Evolutionary conservation across 441 rosid genomes (phyloP).

Genomic region (Pelargonium australe): DNA sequence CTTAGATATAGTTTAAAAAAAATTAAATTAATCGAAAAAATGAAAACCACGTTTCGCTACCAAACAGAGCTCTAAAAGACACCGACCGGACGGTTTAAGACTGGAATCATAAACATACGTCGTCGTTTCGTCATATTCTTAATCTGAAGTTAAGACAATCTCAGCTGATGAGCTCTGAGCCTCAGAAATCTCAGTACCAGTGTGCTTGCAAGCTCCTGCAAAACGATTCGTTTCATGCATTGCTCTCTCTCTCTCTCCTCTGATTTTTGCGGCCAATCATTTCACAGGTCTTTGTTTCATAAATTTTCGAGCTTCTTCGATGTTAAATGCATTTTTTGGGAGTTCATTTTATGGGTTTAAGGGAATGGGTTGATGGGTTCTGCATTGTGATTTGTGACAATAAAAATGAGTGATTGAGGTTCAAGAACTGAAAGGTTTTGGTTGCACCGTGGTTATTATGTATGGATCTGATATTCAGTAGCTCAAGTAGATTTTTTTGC

Average conservation of each 20-base stretch:
- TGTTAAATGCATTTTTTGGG: background rate
- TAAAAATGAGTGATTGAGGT: background rate
- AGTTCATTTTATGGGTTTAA: constrained; percentile 1
- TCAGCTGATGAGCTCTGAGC: constrained; percentile 4
- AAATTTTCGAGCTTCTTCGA: background rate
- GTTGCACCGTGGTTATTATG: background rate
- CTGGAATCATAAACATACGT: too few relatives aligned
- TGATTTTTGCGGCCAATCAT: background rate
- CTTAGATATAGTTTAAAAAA: too few relatives aligned
- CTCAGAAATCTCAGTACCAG: background rate
- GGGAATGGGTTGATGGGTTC: constrained; percentile 1
- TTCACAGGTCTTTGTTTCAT: background rate
- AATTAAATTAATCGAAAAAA: too few relatives aligned
- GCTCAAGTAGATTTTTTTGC: background rate
- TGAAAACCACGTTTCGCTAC: too few relatives aligned
- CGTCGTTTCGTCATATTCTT: too few relatives aligned
- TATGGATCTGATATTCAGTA: constrained; percentile 6
- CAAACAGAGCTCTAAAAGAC: too few relatives aligned
- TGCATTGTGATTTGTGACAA: constrained; percentile 4
- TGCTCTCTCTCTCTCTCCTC: background rate
- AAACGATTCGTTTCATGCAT: constrained; percentile 7
- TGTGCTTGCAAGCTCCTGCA: background rate
- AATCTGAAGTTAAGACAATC: background rate
- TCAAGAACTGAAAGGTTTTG: background rate
- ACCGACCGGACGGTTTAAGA: too few relatives aligned